These are phyloP conservation scores for Xylariaceae sp. DNA, from an alignment of 2,329 filamentous ascomycete genomes.

Conservation along the genomic window DNA sequence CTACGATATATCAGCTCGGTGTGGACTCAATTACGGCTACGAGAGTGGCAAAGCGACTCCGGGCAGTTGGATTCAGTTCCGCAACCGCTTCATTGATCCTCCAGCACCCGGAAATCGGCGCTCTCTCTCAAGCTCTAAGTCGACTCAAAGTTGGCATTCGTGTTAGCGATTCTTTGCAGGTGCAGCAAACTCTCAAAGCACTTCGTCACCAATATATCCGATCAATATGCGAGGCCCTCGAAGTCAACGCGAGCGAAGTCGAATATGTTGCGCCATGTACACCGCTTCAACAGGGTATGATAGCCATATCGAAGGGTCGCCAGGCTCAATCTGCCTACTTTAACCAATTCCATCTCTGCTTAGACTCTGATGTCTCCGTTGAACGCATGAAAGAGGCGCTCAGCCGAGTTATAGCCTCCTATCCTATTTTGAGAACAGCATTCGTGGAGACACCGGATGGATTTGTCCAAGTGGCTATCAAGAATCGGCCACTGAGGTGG, in stretches of 20 bases:
- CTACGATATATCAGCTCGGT: conserved; percentile 78
- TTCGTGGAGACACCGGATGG: conserved; percentile 73
- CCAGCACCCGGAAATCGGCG: conserved; percentile 49
- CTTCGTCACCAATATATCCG: conserved; percentile 57
- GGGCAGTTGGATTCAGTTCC: conserved; percentile 52
- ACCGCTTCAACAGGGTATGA: conserved; percentile 79
- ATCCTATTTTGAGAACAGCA: conserved; percentile 64
- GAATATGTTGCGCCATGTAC: conserved; percentile 79
- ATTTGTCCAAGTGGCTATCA: conserved; percentile 66
- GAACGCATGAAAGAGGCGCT: conserved; percentile 53
- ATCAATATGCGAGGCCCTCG: conserved; percentile 48
- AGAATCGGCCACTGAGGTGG: conserved; percentile 41
- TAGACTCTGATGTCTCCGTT: conserved; percentile 44
- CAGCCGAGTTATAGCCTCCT: conserved; percentile 42
- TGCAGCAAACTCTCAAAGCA: conserved; percentile 57
- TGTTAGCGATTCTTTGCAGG: conserved; percentile 37
- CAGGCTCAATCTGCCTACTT: conserved; percentile 62
- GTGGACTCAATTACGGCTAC: conserved; percentile 84
- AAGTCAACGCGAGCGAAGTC: conserved; percentile 47
- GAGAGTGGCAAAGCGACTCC: conserved; percentile 60
- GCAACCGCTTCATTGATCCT: conserved; percentile 64
- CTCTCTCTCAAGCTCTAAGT: conserved; percentile 40
- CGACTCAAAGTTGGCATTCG: conserved; percentile 13
- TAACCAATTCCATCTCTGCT: conserved; percentile 61
- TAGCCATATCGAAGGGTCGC: conserved; percentile 59